These are phyloP conservation scores for Yamadazyma olivae DNA, from an alignment of 805 yeast species.

Conservation along the genomic window DNA sequence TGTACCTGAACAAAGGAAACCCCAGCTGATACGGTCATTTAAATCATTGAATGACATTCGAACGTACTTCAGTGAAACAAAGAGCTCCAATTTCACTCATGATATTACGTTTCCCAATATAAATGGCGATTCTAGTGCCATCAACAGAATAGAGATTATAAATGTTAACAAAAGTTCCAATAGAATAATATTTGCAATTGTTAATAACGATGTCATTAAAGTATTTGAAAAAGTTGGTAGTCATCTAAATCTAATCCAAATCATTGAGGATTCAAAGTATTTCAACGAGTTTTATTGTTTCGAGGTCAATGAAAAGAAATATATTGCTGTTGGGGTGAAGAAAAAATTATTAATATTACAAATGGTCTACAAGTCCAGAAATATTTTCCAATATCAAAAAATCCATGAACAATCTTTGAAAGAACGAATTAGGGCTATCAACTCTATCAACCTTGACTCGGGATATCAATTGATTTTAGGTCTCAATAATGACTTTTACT, in stretches of 20 bases:
- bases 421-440: slow-evolving; percentile 27
- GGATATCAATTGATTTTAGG: slow-evolving; percentile 19
- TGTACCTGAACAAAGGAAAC: slow-evolving; percentile 9
- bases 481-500: slow-evolving; percentile 22
- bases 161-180: slow-evolving; percentile 10
- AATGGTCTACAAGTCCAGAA: slow-evolving; percentile 27
- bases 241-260: slow-evolving; percentile 29
- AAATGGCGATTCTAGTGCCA: slow-evolving; percentile 11
- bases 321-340: slow-evolving; percentile 26
- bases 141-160: slow-evolving; percentile 10
- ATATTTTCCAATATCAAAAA: slow-evolving; percentile 24
- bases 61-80: slow-evolving; percentile 10
- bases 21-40: slow-evolving; percentile 15
- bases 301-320: slow-evolving; percentile 15
- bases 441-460: slow-evolving; percentile 8
- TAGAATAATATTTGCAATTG: slow-evolving; percentile 23
- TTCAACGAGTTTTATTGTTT: slow-evolving; percentile 16
- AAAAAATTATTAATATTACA: slow-evolving; percentile 27
- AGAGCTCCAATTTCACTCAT: slow-evolving; percentile 12
- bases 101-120: slow-evolving; percentile 18
- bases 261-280: slow-evolving; percentile 23
- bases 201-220: slow-evolving; percentile 20
- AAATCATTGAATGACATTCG: slow-evolving; percentile 25
- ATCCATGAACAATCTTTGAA: slow-evolving; percentile 24
- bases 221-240: slow-evolving; percentile 30